Base-by-base conservation (phyloP, 306 rosid species). In the Quercus cerris region DNA sequence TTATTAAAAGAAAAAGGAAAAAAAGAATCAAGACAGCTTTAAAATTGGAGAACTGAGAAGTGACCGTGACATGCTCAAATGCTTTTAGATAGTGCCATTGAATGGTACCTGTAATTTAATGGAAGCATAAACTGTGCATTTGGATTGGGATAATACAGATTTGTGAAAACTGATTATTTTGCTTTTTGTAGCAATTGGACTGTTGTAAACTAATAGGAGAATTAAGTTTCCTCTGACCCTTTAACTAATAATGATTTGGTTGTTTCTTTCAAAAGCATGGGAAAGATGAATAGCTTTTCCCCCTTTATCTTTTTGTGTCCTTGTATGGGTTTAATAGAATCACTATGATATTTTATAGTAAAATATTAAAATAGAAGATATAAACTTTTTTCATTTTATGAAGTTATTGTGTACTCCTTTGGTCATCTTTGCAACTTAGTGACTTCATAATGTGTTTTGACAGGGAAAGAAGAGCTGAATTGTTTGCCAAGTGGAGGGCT, bases 401-500 rank as follows among this genome's bases (percentile, higher is more conserved):
- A 67, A 31, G 22, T 10, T 4, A 10, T 35, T 55, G 27, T 64
- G 58, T 78, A 66, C 15, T 33, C 15, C 30, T 66, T 35, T 35
- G 72, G 51, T 38, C 27, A 20, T 49, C 75, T 74, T 54, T 64
- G 80, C 82, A 18, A 10, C 27, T 33, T 18, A 18, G 17, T 81
- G 76, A 77, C 77, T 14, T 59, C 61, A 70, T 85, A 78, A 38
- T 70, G 74, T 25, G 51, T 84, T 84, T 78, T 46, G 78, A 70
- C 89, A 95, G 99, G 86, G 98, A 95, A 80, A 89, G 89, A 85
- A 95, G 98, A 81, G 88, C 84, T 12, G 92, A 90, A 56, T 79
- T 88, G 75, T 89, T 95, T 74, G 92, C 91, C 33, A 95, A 93
- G 81, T 95, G 99, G 99, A 90, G 96, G 89, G 78, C 86, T 12